Conservation (phyloP, 2,329 filamentous ascomycete species). For the Corinectria fuckeliana region DNA sequence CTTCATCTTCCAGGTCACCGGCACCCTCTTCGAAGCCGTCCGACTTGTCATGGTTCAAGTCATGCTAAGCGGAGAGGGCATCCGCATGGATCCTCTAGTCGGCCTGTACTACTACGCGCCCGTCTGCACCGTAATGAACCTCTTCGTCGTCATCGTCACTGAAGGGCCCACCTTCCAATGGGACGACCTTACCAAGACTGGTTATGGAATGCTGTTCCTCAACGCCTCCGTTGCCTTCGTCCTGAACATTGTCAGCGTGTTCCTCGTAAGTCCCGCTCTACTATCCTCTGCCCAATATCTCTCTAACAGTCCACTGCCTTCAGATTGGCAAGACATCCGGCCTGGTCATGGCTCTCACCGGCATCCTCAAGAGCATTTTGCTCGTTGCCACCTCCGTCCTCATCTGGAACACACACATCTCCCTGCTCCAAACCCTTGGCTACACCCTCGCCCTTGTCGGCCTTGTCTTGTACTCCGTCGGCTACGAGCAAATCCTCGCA, state of each 20-base stretch:
- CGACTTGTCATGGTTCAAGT: conserved; percentile 87
- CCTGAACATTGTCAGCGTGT: conserved; percentile 85
- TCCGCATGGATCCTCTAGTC: conserved; percentile 89
- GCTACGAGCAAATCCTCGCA: conserved; percentile 44
- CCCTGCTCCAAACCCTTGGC: conserved; percentile 74
- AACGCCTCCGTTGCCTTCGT: conserved; percentile 83
- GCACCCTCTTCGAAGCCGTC: conserved; percentile 81
- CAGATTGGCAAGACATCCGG: conserved; percentile 89
- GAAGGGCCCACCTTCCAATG: conserved; percentile 72
- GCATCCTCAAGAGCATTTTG: conserved; percentile 88
- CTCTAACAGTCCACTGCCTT: conserved; percentile 14
- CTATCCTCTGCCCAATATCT: not conserved
- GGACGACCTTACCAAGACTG: conserved; percentile 69
- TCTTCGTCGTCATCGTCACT: conserved; percentile 70
- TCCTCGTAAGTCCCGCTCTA: conserved; percentile 67
- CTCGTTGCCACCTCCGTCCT: conserved; percentile 78
- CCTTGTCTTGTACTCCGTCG: conserved; percentile 57
- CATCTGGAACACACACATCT: conserved; percentile 78
- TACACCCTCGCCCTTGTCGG: conserved; percentile 72
- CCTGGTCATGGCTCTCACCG: conserved; percentile 83
- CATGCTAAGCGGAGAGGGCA: conserved; percentile 74
- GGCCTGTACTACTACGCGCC: conserved; percentile 91
- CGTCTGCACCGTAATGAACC: conserved; percentile 82
- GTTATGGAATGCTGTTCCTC: conserved; percentile 68
- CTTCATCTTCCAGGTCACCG: conserved; percentile 74